phyloP scores from a whole-genome alignment of 2,329 filamentous ascomycete species.

The Penicillium griseofulvum region DNA sequence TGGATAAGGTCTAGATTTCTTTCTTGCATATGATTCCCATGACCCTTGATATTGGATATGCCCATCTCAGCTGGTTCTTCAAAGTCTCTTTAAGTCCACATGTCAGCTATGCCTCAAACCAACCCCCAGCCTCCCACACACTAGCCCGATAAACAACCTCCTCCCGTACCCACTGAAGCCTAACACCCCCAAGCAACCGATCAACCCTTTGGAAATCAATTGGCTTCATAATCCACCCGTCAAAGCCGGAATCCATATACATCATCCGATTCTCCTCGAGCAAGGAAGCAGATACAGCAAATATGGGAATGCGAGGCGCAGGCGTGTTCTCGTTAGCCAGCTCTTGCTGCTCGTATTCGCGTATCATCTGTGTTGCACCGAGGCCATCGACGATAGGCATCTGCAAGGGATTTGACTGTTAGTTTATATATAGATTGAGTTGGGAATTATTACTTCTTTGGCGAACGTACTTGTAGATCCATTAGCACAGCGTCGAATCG shows the following conservation, averaged over 20 bases:
- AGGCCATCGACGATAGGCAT: conserved; percentile 92
- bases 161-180: conserved; percentile 57
- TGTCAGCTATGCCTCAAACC: conserved; percentile 57
- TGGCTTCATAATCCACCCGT: conserved; percentile 89
- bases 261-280: conserved; percentile 64
- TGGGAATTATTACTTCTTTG: background rate
- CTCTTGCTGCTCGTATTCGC: conserved; percentile 61
- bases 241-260: conserved; percentile 77
- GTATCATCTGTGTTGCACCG: conserved; percentile 77
- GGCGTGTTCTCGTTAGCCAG: conserved; percentile 29
- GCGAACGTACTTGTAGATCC: conserved; percentile 76
- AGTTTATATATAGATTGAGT: background rate
- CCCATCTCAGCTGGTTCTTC: background rate
- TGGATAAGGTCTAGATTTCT: background rate
- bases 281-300: conserved; percentile 82
- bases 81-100: background rate
- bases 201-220: conserved; percentile 76
- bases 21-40: conserved; percentile 1
- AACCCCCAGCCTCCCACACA: conserved; percentile 81
- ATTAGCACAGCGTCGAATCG: conserved; percentile 79
- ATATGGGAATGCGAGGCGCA: conserved; percentile 64
- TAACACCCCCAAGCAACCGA: conserved; percentile 66
- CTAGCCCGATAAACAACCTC: conserved; percentile 68
- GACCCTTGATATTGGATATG: background rate
- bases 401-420: conserved; percentile 44